These are phyloP conservation scores for Euphrasia arctica DNA, from an alignment of 305 asterid species.

Conservation along the genomic window DNA sequence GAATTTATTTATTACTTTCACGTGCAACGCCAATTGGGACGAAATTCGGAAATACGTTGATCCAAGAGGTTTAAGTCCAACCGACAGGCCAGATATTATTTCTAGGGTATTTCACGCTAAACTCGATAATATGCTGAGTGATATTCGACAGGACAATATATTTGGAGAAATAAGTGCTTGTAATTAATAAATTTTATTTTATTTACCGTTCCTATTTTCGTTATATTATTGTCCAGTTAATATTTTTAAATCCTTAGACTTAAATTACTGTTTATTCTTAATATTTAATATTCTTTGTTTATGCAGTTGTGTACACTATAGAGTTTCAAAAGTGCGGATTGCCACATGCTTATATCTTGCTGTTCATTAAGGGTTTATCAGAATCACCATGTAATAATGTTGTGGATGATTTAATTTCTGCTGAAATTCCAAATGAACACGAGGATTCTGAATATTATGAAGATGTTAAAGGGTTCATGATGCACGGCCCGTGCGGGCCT, in stretches of 20 bases:
- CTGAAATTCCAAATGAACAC: neutral
- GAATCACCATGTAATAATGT: neutral
- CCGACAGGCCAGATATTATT: neutral
- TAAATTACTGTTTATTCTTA: no score
- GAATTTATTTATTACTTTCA: neutral
- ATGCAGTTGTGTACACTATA: conserved; percentile 7
- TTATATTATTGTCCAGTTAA: no score
- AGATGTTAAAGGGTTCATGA: neutral
- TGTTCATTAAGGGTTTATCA: neutral
- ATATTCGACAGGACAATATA: neutral
- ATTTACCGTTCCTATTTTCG: no score
- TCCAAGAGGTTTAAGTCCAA: neutral
- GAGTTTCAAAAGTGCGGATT: conserved; percentile 15
- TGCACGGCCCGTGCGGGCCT: neutral
- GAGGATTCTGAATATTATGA: neutral
- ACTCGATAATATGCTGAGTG: neutral
- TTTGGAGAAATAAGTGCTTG: neutral
- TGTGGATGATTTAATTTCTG: neutral
- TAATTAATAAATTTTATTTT: no score
- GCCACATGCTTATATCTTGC: conserved; percentile 12
- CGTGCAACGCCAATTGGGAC: neutral
- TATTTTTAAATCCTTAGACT: no score
- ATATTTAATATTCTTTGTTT: neutral
- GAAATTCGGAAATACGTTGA: neutral
- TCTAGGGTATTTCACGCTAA: neutral